Conservation (phyloP, 495 filamentous ascomycete species). For the Viridothelium virens region DNA sequence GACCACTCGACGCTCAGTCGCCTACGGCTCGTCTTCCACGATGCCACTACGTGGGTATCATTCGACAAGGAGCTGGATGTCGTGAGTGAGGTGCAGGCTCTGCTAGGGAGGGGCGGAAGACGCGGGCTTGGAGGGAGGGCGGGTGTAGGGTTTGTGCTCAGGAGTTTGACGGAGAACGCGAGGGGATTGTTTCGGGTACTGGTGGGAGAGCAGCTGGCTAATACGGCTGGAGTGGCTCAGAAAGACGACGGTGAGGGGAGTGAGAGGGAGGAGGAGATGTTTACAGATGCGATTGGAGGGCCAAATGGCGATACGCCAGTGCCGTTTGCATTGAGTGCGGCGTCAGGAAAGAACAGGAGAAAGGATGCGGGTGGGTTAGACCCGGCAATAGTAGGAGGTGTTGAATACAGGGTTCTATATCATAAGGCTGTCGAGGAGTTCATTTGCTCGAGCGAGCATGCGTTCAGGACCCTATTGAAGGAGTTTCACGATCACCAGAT, state of each 20-base stretch:
- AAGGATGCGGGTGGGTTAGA: slow-evolving; percentile 5
- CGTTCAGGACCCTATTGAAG: slow-evolving; percentile 85
- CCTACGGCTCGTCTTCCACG: slow-evolving; percentile 81
- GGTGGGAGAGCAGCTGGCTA: slow-evolving; percentile 74
- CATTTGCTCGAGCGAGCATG: slow-evolving; percentile 92
- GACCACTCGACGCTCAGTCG: slow-evolving; percentile 64
- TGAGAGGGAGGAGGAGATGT: background rate
- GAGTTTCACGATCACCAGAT: slow-evolving; percentile 98
- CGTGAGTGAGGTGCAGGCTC: slow-evolving; percentile 76
- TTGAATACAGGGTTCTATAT: slow-evolving; percentile 87
- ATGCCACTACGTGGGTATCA: slow-evolving; percentile 80
- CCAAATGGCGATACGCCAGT: slow-evolving; percentile 22
- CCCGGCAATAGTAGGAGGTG: slow-evolving; percentile 37
- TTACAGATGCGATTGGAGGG: slow-evolving; percentile 29
- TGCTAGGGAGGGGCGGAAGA: slow-evolving; percentile 76
- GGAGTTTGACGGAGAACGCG: slow-evolving; percentile 85
- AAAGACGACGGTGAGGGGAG: slow-evolving; percentile 28
- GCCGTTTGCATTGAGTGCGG: slow-evolving; percentile 14
- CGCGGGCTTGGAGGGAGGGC: slow-evolving; percentile 73
- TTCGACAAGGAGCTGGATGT: slow-evolving; percentile 64
- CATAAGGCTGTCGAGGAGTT: slow-evolving; percentile 95
- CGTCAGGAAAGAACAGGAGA: slow-evolving; percentile 16
- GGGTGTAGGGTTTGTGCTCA: slow-evolving; percentile 83
- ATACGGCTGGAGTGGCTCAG: slow-evolving; percentile 42
- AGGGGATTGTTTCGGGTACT: slow-evolving; percentile 75